Conservation (phyloP, 495 filamentous ascomycete genomes). For the Podospora pseudoanserina region DNA sequence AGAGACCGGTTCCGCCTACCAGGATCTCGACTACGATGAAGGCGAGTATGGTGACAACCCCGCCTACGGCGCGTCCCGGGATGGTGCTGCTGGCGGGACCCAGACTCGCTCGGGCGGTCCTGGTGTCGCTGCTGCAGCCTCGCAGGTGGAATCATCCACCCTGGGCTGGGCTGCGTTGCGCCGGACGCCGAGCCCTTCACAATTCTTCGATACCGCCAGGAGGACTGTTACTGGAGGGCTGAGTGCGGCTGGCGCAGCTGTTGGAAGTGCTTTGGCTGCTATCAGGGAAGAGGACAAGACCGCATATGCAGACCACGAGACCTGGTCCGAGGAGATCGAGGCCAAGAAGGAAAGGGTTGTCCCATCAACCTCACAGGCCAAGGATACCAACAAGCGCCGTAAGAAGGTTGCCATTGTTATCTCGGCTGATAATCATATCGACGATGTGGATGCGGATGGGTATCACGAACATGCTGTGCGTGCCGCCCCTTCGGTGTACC, state of each 20-base stretch:
- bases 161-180: constrained; percentile 69
- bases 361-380: constrained; percentile 10
- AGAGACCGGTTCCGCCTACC: constrained; percentile 41
- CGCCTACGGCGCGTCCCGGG: constrained; percentile 46
- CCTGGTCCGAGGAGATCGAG: constrained; percentile 80
- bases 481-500: constrained; percentile 16
- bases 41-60: constrained; percentile 52
- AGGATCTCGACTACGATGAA: constrained; percentile 49
- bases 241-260: constrained; percentile 75
- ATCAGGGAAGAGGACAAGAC: constrained; percentile 80
- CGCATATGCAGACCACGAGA: constrained; percentile 75
- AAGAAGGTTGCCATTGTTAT: constrained; percentile 84
- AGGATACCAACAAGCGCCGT: constrained; percentile 45
- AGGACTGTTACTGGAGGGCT: constrained; percentile 73
- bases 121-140: constrained; percentile 35
- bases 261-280: constrained; percentile 73
- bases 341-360: constrained; percentile 38
- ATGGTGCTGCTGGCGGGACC: constrained; percentile 35
- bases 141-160: constrained; percentile 45
- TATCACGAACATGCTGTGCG: constrained; percentile 79
- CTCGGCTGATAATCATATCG: constrained; percentile 62
- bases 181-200: constrained; percentile 84
- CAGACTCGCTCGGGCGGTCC: constrained; percentile 36
- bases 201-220: constrained; percentile 75
- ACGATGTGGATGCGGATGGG: constrained; percentile 57